Percentiles rank a stretch among this genome's conserved stretches.
Evolutionary conservation across 83 land plant genomes (phyloP).

Genomic region (Picea abies): DNA sequence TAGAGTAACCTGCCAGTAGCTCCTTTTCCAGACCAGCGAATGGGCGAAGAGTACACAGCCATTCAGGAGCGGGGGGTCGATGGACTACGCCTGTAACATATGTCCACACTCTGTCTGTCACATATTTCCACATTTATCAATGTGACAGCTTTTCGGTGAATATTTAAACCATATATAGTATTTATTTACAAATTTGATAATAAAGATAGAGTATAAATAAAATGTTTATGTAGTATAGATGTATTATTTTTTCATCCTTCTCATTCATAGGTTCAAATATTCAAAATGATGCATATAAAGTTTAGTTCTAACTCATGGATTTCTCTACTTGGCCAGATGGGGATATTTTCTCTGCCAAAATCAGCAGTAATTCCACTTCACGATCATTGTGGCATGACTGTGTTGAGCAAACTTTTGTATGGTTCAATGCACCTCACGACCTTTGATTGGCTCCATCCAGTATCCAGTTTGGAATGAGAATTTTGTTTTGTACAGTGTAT

Average conservation of each 20-base stretch:
- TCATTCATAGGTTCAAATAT: too few species aligned
- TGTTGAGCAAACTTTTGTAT: constrained; percentile 89
- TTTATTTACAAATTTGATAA: neutral
- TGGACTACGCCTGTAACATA: neutral
- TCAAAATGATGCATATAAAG: too few species aligned
- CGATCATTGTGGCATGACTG: constrained; percentile 96
- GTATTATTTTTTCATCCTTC: too few species aligned
- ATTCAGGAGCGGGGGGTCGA: neutral
- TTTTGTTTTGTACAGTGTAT: too few species aligned
- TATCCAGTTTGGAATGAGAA: too few species aligned
- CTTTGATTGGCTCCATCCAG: constrained; percentile 80
- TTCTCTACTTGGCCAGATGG: constrained; percentile 49
- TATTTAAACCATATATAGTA: neutral
- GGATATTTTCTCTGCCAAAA: constrained; percentile 85
- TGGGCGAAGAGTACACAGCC: neutral
- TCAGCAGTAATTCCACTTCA: constrained; percentile 94
- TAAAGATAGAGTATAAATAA: too few species aligned
- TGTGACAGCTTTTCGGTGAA: constrained; percentile 19
- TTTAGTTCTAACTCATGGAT: too few species aligned
- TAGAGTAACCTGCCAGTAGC: too few species aligned
- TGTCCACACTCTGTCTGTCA: constrained; percentile 5
- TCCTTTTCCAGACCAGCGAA: too few species aligned
- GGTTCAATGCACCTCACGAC: constrained; percentile 93
- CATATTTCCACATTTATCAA: constrained; percentile 20
- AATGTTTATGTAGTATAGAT: too few species aligned